Evolutionary conservation across 140 eudicot genomes (phyloP), one percentile per base, ranked within the genome.

Genomic region (Oenanthe javanica): DNA sequence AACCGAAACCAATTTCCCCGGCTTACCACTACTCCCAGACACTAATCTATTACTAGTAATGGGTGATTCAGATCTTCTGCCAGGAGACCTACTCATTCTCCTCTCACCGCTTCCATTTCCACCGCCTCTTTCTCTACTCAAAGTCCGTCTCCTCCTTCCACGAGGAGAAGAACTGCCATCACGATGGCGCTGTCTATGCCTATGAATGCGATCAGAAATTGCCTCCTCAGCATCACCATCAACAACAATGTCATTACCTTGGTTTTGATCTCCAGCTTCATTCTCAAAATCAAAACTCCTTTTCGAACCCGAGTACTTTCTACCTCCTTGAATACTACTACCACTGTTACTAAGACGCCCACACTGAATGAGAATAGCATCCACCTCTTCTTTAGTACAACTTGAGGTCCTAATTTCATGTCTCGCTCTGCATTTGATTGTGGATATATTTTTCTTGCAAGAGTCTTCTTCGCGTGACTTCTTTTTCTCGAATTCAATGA

Each of bases 81-180:
- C 89, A 9, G 99, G 99, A 85, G 99, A 95, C 80, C 97, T 84
- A 81, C 99, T 95, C 52, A 95, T 95, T 82, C 98, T 89, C 83
- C 99, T 84, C 48, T 61, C 69, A 19, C 96, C 92, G 47, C n/a
- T 52, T 4, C 61, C 61, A 52, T 16, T 52, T 4, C 89, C 55
- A 45, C 89, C 38, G 23, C 70, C 84, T 66, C 90, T 82, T 67
- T 90, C 94, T 57, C 93, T 84, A 74, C 99, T 92, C 2, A 93
- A 95, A 10, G 97, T 57, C 86, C 99, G 81, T 88, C 94, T 67
- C 86, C 99, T 84, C 88, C 94, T 78, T 71, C 97, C 84, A 8
- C 80, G 79, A 6, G 93, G 84, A 19, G 87, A 82, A 15, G 92
- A 90, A 9, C 81, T 80, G 10, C 87, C 83, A 76, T 84, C 84